These are phyloP conservation scores for Ceratobasidium theobromae DNA, from an alignment of 1,284 basidiomycete genomes.

Conservation along the genomic window DNA sequence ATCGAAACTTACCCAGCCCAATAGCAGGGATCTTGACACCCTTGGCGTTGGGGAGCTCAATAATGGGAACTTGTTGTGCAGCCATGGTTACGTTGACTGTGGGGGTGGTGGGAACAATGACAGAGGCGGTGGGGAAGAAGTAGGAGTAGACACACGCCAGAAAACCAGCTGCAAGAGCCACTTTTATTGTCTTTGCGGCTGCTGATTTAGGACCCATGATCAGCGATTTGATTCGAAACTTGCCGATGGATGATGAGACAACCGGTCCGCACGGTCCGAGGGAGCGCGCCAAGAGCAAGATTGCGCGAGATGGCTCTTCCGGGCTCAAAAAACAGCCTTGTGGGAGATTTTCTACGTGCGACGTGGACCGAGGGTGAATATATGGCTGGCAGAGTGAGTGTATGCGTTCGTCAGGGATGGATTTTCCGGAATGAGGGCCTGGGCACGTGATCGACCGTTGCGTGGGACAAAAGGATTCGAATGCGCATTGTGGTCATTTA, in stretches of 20 bases:
- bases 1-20: conserved; percentile 61
- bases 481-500: background rate
- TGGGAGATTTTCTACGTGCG: no score
- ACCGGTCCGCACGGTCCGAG: conserved; percentile 12
- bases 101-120: background rate
- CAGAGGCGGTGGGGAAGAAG: conserved; percentile 2
- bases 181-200: conserved; percentile 27
- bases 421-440: no score
- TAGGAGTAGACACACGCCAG: conserved; percentile 22
- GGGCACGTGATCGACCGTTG: no score
- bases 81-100: conserved; percentile 36
- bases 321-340: background rate
- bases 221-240: conserved; percentile 14
- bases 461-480: no score
- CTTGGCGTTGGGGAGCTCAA: conserved; percentile 72
- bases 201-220: conserved; percentile 23
- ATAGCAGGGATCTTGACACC: conserved; percentile 66
- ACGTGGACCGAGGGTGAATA: background rate
- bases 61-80: conserved; percentile 49
- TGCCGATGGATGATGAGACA: background rate
- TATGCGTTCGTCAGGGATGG: background rate
- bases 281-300: conserved; percentile 16
- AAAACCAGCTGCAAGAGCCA: background rate
- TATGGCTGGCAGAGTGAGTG: background rate
- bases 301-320: background rate